Conservation (phyloP, 768 basidiomycete genomes). For the Leccinum subgranulosum region DNA sequence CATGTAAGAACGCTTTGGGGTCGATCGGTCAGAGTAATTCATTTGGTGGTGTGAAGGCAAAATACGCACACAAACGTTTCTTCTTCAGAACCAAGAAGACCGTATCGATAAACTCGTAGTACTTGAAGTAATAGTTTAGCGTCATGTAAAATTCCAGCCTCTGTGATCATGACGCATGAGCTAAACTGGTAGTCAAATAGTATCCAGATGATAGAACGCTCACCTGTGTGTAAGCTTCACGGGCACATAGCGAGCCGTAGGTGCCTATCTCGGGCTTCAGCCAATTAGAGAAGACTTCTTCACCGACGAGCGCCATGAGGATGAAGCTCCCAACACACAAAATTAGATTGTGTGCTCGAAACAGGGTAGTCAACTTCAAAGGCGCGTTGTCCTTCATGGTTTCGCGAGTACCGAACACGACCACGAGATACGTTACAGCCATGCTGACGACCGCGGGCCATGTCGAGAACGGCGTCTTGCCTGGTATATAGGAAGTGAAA, state of each 20-base stretch:
- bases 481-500: conserved; percentile 63
- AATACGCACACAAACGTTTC: conserved; percentile 80
- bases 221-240: conserved; percentile 79
- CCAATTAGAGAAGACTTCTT: conserved; percentile 81
- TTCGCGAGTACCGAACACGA: conserved; percentile 80
- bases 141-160: conserved; percentile 92
- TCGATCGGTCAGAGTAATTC: neutral
- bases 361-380: conserved; percentile 69
- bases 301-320: conserved; percentile 77
- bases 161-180: conserved; percentile 36
- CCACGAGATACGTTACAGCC: conserved; percentile 73
- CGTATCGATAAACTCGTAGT: conserved; percentile 91
- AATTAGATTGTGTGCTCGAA: conserved; percentile 85
- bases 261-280: conserved; percentile 72
- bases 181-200: neutral
- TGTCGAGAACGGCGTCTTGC: conserved; percentile 80
- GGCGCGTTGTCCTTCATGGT: conserved; percentile 76
- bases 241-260: conserved; percentile 72
- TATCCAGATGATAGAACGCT: conserved; percentile 28
- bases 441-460: conserved; percentile 60
- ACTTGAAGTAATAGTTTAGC: conserved; percentile 97
- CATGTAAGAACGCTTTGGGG: conserved; percentile 82
- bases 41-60: neutral
- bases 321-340: conserved; percentile 77
- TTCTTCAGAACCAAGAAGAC: conserved; percentile 96